Percentiles rank a stretch among this genome's conserved stretches.
These are phyloP conservation scores for Syncephalastrum racemosum DNA, from an alignment of 371 early-diverging fungal genomes.

Conservation along the genomic window DNA sequence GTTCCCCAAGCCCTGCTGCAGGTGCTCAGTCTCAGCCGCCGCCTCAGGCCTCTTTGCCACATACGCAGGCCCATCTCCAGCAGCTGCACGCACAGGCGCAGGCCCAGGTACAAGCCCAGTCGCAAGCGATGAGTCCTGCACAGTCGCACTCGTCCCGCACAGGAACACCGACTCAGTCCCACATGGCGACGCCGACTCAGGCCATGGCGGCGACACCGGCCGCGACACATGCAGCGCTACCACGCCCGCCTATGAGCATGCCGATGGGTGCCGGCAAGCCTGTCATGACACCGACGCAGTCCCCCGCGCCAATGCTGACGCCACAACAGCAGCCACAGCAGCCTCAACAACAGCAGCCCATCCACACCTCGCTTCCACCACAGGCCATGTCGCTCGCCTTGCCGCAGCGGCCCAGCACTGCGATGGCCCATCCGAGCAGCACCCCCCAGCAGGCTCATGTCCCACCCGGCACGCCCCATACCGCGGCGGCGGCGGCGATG, in stretches of 20 bases:
- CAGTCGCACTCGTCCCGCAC: slow-evolving; percentile 7
- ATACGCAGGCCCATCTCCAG: slow-evolving; percentile 2
- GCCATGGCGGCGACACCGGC: slow-evolving; percentile 35
- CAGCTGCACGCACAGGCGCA: slow-evolving; percentile 15
- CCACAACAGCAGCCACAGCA: slow-evolving; percentile 24
- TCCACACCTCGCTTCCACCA: slow-evolving; percentile 20
- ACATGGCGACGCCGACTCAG: slow-evolving; percentile 42
- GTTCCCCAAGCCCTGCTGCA: slow-evolving; percentile 30
- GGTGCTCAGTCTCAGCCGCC: slow-evolving; percentile 5
- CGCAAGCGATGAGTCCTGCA: slow-evolving; percentile 13
- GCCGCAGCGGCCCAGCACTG: slow-evolving; percentile 27
- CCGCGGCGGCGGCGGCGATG: slow-evolving; percentile 3
- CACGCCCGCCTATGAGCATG: slow-evolving; percentile 23
- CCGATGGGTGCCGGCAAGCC: slow-evolving; percentile 9
- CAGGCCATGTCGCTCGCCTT: slow-evolving; percentile 21
- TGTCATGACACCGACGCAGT: slow-evolving; percentile 23
- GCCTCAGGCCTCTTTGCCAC: not conserved
- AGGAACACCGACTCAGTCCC: slow-evolving; percentile 38
- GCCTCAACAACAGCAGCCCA: slow-evolving; percentile 22
- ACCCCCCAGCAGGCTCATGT: slow-evolving; percentile 18
- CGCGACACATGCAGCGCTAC: slow-evolving; percentile 20
- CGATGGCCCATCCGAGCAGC: slow-evolving; percentile 14
- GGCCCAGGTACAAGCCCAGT: slow-evolving; percentile 27
- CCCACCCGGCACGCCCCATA: slow-evolving; percentile 16
- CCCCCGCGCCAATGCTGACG: slow-evolving; percentile 20